These are phyloP conservation scores for Austroboletus festivus DNA, from an alignment of 768 basidiomycete genomes.

Conservation along the genomic window DNA sequence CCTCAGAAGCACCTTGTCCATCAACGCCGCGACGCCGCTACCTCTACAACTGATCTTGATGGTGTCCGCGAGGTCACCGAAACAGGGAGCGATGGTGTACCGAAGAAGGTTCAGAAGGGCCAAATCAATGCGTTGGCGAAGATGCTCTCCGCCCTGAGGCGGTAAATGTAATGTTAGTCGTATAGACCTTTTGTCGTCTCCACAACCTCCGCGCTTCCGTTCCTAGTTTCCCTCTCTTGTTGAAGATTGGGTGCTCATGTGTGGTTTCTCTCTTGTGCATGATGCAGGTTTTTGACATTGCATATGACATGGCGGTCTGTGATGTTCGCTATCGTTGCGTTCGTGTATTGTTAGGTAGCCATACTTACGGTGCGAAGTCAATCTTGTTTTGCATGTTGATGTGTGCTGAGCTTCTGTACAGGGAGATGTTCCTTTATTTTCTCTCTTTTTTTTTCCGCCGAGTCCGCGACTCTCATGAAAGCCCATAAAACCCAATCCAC, in stretches of 20 bases:
- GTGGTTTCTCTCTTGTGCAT: slow-evolving; percentile 11
- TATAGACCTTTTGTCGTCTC: slow-evolving; percentile 12
- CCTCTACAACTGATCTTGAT: slow-evolving; percentile 70
- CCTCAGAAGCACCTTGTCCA: slow-evolving; percentile 45
- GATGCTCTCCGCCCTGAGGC: slow-evolving; percentile 82
- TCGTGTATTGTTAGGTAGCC: slow-evolving; percentile 55
- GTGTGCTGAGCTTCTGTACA: slow-evolving; percentile 21
- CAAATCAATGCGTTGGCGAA: slow-evolving; percentile 89
- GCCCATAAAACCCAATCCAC: slow-evolving; percentile 20
- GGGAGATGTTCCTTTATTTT: slow-evolving; percentile 4
- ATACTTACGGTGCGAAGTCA: slow-evolving; percentile 41
- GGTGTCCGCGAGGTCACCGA: slow-evolving; percentile 28
- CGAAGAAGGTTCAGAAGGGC: slow-evolving; percentile 82
- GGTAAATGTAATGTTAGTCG: slow-evolving; percentile 40
- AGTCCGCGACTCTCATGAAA: slow-evolving; percentile 29
- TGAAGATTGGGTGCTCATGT: slow-evolving; percentile 19
- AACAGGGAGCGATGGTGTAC: slow-evolving; percentile 38
- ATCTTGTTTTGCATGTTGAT: slow-evolving; percentile 20
- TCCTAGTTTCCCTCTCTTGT: neutral
- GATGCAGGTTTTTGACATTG: slow-evolving; percentile 32
- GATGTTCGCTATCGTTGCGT: slow-evolving; percentile 35
- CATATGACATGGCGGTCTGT: slow-evolving; percentile 24
- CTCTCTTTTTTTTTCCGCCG: slow-evolving; percentile 6
- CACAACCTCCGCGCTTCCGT: neutral
- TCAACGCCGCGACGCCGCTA: slow-evolving; percentile 58